A percentile compares a stretch with the other conserved stretches of the same genome.
phyloP scores from a whole-genome alignment of 768 basidiomycete genomes.

The Leccinum longicurvipes region DNA sequence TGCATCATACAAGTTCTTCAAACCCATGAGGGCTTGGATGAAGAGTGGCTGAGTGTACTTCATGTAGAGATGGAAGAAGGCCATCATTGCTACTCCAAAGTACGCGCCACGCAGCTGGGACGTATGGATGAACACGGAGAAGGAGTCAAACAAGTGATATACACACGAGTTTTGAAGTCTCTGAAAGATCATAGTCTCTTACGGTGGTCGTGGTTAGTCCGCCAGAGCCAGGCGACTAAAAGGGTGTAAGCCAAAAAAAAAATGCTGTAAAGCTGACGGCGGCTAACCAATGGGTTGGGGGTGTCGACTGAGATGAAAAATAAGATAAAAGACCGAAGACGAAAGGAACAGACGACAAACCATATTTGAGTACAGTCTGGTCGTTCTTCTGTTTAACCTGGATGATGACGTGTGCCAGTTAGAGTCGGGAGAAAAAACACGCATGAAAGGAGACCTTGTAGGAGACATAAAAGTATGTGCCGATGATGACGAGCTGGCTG shows the following conservation, averaged over 20 bases:
- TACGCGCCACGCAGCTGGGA: constrained; percentile 60
- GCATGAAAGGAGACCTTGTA: constrained; percentile 45
- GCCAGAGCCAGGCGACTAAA: constrained; percentile 60
- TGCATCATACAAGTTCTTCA: constrained; percentile 87
- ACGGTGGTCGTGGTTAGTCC: constrained; percentile 87
- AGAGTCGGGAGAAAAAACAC: neutral
- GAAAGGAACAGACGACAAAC: constrained; percentile 39
- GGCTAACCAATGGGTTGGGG: constrained; percentile 67
- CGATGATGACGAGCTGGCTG: constrained; percentile 69
- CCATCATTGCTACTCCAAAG: constrained; percentile 84
- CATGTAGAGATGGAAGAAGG: constrained; percentile 89
- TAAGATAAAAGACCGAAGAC: neutral
- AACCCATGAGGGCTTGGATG: constrained; percentile 92
- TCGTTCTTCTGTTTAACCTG: constrained; percentile 96
- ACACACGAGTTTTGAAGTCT: constrained; percentile 77
- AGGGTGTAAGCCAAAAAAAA: neutral
- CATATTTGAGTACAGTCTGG: constrained; percentile 93
- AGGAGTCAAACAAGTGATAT: constrained; percentile 22
- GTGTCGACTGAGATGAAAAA: constrained; percentile 59
- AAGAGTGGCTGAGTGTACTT: constrained; percentile 96
- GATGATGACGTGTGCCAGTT: constrained; percentile 13
- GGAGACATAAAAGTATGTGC: constrained; percentile 77
- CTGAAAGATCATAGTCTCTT: constrained; percentile 88
- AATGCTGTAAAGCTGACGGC: neutral
- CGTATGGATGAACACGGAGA: neutral